Conservation (phyloP, 768 basidiomycete species). For the Tephrocybe sp. region DNA sequence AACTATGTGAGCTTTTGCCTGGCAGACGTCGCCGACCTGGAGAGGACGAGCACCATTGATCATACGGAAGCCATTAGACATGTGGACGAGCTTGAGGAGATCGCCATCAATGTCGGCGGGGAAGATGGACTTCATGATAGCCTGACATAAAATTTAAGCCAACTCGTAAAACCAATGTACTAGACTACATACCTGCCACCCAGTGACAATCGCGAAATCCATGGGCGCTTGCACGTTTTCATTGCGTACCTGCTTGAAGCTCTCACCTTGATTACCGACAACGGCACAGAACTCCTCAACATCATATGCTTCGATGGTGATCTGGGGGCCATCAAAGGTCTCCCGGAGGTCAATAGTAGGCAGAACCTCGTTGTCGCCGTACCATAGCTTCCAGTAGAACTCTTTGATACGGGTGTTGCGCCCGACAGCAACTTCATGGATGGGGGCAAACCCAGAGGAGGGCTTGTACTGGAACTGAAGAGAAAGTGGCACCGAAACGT, state of each 20-base stretch:
- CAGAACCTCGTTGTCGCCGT: slow-evolving; percentile 78
- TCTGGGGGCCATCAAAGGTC: slow-evolving; percentile 85
- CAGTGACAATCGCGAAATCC: slow-evolving; percentile 98
- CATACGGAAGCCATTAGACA: slow-evolving; percentile 95
- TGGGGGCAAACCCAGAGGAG: slow-evolving; percentile 85
- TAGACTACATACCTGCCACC: slow-evolving; percentile 82
- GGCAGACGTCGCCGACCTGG: slow-evolving; percentile 85
- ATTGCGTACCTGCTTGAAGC: slow-evolving; percentile 79
- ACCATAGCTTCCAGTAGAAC: slow-evolving; percentile 99
- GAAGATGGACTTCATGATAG: slow-evolving; percentile 99
- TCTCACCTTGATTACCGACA: slow-evolving; percentile 90
- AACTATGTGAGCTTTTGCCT: slow-evolving; percentile 83
- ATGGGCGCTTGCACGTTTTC: slow-evolving; percentile 84
- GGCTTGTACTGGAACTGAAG: slow-evolving; percentile 88
- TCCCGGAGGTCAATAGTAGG: slow-evolving; percentile 80
- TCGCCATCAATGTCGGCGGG: slow-evolving; percentile 90
- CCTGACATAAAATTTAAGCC: slow-evolving; percentile 45
- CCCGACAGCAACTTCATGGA: slow-evolving; percentile 83
- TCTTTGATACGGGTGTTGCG: slow-evolving; percentile 92
- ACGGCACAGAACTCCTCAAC: slow-evolving; percentile 91
- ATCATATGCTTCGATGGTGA: slow-evolving; percentile 71
- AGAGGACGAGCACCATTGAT: slow-evolving; percentile 77
- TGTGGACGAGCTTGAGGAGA: slow-evolving; percentile 91
- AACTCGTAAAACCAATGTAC: slow-evolving; percentile 2
- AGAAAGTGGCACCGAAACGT: slow-evolving; percentile 72